Evolutionary conservation across 257 asterid genomes (phyloP).

Genomic region (Solanum chilense): DNA sequence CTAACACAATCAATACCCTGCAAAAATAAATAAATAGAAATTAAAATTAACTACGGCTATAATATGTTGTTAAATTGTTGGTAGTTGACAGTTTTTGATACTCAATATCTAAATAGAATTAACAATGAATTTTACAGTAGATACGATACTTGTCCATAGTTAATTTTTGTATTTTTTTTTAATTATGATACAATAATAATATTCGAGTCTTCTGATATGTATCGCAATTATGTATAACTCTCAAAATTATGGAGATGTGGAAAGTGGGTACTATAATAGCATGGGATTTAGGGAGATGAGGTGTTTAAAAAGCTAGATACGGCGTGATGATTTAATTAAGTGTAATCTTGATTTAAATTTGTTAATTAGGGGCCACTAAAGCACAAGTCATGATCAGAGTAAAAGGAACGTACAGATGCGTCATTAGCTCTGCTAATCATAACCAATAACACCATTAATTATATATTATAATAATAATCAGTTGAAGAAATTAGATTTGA

Average conservation of each 20-base stretch:
- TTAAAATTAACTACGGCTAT: not conserved
- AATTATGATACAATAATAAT: not conserved
- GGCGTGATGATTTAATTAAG: not conserved
- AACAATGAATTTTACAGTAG: not conserved
- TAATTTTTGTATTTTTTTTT: not conserved
- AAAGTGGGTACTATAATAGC: not conserved
- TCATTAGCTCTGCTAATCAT: constrained; percentile 12
- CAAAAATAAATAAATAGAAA: not conserved
- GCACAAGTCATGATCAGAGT: not conserved
- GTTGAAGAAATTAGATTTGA: not conserved
- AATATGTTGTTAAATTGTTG: not conserved
- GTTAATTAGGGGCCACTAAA: not conserved
- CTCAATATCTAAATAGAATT: not conserved
- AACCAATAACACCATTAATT: not conserved
- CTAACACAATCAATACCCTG: not conserved
- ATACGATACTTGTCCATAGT: not conserved
- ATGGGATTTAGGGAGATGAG: not conserved
- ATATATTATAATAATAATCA: not conserved
- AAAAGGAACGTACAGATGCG: not conserved
- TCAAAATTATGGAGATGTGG: not conserved
- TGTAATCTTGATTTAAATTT: not conserved
- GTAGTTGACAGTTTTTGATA: not conserved
- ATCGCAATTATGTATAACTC: not conserved
- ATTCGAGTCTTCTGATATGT: not conserved
- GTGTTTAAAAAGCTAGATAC: not conserved